Evolutionary conservation across 495 filamentous ascomycete species (phyloP), one percentile per base, ranked within the genome.

Genomic region (Aspergillus kassunensis): DNA sequence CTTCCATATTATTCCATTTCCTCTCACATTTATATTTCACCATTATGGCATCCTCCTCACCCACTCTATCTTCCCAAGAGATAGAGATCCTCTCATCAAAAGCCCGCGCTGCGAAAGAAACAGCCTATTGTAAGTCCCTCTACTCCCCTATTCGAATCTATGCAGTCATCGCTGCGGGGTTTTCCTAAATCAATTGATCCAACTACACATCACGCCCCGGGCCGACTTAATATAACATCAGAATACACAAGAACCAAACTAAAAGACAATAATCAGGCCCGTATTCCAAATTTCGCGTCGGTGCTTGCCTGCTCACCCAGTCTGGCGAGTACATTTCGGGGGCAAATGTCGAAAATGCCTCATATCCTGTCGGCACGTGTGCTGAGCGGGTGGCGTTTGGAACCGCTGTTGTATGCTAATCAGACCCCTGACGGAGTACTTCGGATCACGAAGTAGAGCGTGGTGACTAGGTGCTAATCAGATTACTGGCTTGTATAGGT

Each of bases 281-380:
- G 9, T 97, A 98, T 76, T 95, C 89, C 57, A 79, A 85, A 47
- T 98, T 97, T 82, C 90, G 81, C 34, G 93, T 98, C 56, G 93
- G 93, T 51, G 85, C 87, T 40, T 83, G 85, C 27, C 69, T 98
- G 47, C 81, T 98, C 51, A 82, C 83, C 15, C 54, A 70, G 16
- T 74, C 79, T 21, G 81, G 77, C n/a, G 70, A 72, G 44, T 86
- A 79, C 56, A 74, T 90, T 58, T 63, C 70, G 40, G 93, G 93
- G 18, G 91, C 87, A 40, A 98, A 98, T 68, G 83, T 98, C 23
- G 93, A 98, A 71, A 97, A 97, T 67, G 93, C 88, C 1, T 77
- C 85, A 20, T 97, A 95, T 63, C 91, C 92, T 5, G 90, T 97
- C 18, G 88, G 88, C 0, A 92, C 87, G 0, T 98, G 93, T 64